Conservation (phyloP, 2,329 filamentous ascomycete species). For the Emergomyces pasteurianus region DNA sequence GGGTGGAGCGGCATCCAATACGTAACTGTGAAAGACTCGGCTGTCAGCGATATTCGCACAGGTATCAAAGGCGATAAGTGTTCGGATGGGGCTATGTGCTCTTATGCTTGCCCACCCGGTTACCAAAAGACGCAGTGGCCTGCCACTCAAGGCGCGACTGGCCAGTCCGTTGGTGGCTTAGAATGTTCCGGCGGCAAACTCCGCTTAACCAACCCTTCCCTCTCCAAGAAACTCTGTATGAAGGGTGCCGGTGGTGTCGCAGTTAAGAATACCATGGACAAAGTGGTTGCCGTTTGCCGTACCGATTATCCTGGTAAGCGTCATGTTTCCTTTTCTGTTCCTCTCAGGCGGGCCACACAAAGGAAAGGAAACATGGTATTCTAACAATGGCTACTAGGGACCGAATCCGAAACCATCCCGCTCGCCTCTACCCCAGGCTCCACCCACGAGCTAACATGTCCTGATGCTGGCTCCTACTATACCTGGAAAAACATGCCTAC, state of each 20-base stretch:
- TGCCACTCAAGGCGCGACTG: conserved; percentile 58
- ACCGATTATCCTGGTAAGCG: conserved; percentile 80
- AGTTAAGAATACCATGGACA: conserved; percentile 60
- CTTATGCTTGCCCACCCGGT: conserved; percentile 82
- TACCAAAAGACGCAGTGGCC: conserved; percentile 94
- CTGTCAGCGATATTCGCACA: conserved; percentile 56
- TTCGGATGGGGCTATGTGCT: conserved; percentile 60
- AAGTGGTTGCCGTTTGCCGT: conserved; percentile 67
- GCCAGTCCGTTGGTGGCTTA: conserved; percentile 79
- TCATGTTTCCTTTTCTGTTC: not conserved
- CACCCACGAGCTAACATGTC: conserved; percentile 58
- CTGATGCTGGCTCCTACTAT: conserved; percentile 62
- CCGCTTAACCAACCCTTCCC: conserved; percentile 57
- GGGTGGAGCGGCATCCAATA: conserved; percentile 76
- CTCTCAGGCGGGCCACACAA: not conserved
- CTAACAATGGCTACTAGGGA: conserved; percentile 32
- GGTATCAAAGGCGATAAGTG: conserved; percentile 52
- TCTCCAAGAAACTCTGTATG: conserved; percentile 61
- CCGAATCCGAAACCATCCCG: conserved; percentile 76
- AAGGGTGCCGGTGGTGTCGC: conserved; percentile 56
- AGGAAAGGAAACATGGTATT: not conserved
- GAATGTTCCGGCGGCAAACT: conserved; percentile 64
- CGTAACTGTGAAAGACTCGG: conserved; percentile 38
- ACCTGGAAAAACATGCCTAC: conserved; percentile 61
- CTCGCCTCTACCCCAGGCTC: conserved; percentile 50